phyloP scores from a whole-genome alignment of 2,329 filamentous ascomycete genomes.

The Neocucurbitaria cava region DNA sequence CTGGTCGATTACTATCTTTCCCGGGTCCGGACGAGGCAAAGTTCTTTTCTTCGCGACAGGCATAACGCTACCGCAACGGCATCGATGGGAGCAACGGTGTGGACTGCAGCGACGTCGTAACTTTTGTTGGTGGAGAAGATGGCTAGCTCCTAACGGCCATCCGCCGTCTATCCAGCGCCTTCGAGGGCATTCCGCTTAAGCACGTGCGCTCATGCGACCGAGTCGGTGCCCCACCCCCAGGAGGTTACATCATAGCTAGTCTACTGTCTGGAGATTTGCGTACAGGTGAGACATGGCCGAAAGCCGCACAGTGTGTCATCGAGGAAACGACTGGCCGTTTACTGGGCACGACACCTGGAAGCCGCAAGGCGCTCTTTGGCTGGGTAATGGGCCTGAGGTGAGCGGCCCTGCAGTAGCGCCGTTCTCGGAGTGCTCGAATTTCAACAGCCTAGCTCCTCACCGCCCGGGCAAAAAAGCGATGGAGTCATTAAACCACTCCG shows the following conservation, averaged over 20 bases:
- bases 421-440: constrained; percentile 22
- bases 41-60: constrained; percentile 7
- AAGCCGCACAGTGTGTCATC: neutral
- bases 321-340: neutral
- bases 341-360: neutral
- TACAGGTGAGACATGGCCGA: constrained; percentile 1
- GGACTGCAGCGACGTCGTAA: neutral
- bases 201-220: constrained; percentile 27
- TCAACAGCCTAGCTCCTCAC: neutral
- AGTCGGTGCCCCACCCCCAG: neutral
- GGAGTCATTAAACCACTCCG: constrained; percentile 34
- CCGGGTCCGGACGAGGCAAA: constrained; percentile 10
- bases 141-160: constrained; percentile 13
- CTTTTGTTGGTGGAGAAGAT: neutral
- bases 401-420: constrained; percentile 32
- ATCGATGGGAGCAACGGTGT: neutral
- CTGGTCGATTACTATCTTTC: constrained; percentile 13
- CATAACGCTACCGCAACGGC: constrained; percentile 23
- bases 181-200: constrained; percentile 21
- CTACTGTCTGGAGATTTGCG: constrained; percentile 9
- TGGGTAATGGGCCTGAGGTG: neutral
- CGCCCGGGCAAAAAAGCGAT: constrained; percentile 28
- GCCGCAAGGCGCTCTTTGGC: constrained; percentile 3
- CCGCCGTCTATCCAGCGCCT: neutral
- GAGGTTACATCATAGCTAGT: neutral